Base-by-base conservation (phyloP, 495 filamentous ascomycete genomes). In the Aspergillus biplanus region DNA sequence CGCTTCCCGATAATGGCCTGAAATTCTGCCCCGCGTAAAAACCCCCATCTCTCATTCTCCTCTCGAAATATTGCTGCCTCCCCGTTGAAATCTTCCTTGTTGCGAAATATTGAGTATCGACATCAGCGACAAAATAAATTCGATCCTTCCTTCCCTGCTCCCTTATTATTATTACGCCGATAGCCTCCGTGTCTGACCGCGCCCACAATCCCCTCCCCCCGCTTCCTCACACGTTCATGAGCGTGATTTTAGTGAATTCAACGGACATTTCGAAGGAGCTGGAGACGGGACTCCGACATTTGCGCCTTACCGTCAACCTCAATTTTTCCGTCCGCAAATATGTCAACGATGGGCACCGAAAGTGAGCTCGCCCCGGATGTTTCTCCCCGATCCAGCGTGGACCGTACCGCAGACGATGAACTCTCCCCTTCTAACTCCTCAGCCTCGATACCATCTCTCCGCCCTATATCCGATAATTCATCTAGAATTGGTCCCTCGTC, bases 401-500 rank as follows among this genome's bases (percentile, higher is more conserved):
- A 72, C 62, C 64, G 53, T 61, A 71, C 69, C n/a, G 46, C 68
- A 27, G 71, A 76, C 31, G 69, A 69, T 34, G 72, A 76, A 46
- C 63, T 66, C 62, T 72, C 64, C n/a, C 57, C 63, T 16, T 55
- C 31, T 9, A 59, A 42, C 33, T 48, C 33, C 16, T 56, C 54
- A 59, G 52, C 65, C 27, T 72, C 74, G 5, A 66, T 67, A 3
- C 74, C 77, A 7, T 63, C 68, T 33, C 65, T 76, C 27, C 71
- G 69, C 9, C 67, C 72, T 39, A 67, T 61, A 56, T 67, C 65
- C 64, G 68, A 79, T 65, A 32, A 65, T 55, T 60, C 72, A 2
- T 73, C 74, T 7, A 78, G 78, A 48, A 90, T 95, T 82, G 89
- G 82, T 58, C 75, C 89, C 3, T 90, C 89, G 18, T 94, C 93